These are phyloP conservation scores for Trypethelium eluteriae DNA, from an alignment of 495 filamentous ascomycete genomes.

Conservation along the genomic window DNA sequence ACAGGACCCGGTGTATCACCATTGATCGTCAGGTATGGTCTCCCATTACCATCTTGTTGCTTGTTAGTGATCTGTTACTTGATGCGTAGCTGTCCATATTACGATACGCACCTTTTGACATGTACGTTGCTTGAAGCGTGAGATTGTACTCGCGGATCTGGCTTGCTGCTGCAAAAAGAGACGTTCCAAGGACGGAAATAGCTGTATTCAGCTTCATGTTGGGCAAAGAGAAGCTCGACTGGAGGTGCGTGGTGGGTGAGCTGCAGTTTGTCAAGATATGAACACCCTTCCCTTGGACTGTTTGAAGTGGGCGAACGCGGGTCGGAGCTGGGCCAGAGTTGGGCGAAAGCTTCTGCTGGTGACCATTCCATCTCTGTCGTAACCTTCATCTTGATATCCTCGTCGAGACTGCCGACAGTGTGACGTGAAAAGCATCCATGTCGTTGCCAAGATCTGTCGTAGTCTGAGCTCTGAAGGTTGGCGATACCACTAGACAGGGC, in stretches of 20 bases:
- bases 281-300: background rate
- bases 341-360: background rate
- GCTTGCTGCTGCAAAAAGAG: background rate
- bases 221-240: background rate
- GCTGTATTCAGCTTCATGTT: background rate
- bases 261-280: background rate
- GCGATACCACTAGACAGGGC: no score
- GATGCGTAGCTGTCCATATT: background rate
- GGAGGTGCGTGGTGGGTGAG: background rate
- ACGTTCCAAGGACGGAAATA: background rate
- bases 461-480: background rate
- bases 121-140: constrained; percentile 5
- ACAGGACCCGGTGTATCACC: background rate
- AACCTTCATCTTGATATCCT: background rate
- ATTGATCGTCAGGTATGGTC: constrained; percentile 7
- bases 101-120: constrained; percentile 5
- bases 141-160: constrained; percentile 7
- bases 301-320: background rate
- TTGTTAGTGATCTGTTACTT: background rate
- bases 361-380: background rate
- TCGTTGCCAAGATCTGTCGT: background rate
- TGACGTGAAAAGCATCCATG: background rate
- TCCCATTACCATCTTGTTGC: constrained; percentile 1
- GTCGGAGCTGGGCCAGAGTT: background rate
- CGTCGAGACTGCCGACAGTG: background rate